Percentiles rank a stretch among this genome's conserved stretches.
These are phyloP conservation scores for Echium plantagineum DNA, from an alignment of 257 asterid genomes.

Conservation along the genomic window DNA sequence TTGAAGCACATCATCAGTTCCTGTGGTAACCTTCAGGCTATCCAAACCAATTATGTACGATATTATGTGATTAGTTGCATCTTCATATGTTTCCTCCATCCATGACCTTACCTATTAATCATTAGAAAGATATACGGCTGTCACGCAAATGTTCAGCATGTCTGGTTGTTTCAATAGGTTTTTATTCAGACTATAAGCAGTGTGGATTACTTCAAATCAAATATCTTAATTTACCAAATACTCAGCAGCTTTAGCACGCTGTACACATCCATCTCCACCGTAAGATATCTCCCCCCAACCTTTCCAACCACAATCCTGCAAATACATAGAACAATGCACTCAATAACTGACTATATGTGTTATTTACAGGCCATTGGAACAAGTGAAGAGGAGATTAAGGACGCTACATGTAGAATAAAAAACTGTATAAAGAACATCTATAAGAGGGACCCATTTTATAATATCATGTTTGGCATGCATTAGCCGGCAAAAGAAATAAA, in stretches of 20 bases:
- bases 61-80: slow-evolving; percentile 29
- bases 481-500: too few species aligned
- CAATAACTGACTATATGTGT: neutral
- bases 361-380: neutral
- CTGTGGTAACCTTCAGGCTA: slow-evolving; percentile 48
- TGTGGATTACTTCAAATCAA: neutral
- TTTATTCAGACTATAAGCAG: neutral
- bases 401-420: too few species aligned
- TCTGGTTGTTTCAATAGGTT: neutral
- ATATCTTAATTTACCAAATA: slow-evolving; percentile 41
- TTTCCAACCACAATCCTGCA: slow-evolving; percentile 89
- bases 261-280: slow-evolving; percentile 62
- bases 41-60: slow-evolving; percentile 86
- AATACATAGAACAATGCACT: slow-evolving; percentile 2
- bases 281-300: slow-evolving; percentile 99
- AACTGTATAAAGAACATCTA: too few species aligned
- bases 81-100: slow-evolving; percentile 78
- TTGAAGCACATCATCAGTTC: slow-evolving; percentile 15
- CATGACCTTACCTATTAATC: slow-evolving; percentile 76
- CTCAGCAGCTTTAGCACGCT: slow-evolving; percentile 90
- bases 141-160: neutral
- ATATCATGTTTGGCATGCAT: too few species aligned
- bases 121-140: neutral
- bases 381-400: neutral
- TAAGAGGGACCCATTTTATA: too few species aligned